These are phyloP conservation scores for Populus tomentosa DNA, from an alignment of 441 rosid genomes.

Conservation along the genomic window DNA sequence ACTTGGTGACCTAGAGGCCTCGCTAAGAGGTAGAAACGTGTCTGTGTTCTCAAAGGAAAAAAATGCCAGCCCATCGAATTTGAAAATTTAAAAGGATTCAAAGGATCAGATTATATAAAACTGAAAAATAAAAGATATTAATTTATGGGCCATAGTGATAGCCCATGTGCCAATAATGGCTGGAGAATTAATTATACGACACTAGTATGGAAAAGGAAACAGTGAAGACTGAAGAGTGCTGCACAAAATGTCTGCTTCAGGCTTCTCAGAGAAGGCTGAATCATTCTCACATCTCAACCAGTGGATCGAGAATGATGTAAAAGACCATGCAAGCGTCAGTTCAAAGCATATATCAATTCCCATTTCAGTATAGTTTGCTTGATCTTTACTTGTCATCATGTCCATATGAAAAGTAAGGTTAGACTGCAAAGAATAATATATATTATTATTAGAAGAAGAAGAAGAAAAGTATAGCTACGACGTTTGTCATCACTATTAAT, in stretches of 20 bases:
- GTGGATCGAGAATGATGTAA: background rate
- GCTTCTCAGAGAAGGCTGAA: background rate
- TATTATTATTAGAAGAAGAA: background rate
- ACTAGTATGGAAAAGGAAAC: background rate
- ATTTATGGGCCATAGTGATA: slow-evolving; percentile 1
- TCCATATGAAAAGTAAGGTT: background rate
- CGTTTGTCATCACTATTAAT: background rate
- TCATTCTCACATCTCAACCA: background rate
- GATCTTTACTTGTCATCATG: slow-evolving; percentile 9
- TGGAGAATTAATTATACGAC: background rate
- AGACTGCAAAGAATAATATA: background rate
- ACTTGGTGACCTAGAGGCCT: background rate
- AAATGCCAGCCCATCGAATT: background rate
- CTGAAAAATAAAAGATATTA: background rate
- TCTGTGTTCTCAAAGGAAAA: background rate
- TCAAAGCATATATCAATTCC: background rate
- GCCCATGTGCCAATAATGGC: slow-evolving; percentile 12
- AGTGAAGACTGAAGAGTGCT: background rate
- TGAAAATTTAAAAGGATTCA: background rate
- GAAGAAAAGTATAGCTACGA: background rate
- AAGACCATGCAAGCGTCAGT: slow-evolving; percentile 10
- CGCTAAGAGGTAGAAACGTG: background rate
- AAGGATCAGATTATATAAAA: background rate
- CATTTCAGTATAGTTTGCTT: background rate
- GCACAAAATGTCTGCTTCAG: background rate